Conservation (phyloP, 176 grass and related monocot species). For the sorghum (Sorghum bicolor) region DNA sequence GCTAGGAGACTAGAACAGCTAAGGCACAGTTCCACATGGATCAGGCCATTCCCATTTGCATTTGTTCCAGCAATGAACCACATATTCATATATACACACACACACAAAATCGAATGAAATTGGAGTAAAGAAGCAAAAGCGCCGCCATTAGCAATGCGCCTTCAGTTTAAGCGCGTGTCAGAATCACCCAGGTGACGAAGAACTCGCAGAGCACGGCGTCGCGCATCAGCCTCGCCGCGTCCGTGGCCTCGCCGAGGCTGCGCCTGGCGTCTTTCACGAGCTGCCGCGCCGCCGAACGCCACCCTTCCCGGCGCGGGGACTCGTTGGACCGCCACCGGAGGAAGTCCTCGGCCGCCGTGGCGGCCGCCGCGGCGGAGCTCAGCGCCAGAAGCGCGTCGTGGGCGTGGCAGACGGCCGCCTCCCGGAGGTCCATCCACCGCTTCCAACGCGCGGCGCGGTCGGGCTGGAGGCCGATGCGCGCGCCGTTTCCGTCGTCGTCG, state of each 20-base stretch:
- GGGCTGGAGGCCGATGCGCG: neutral
- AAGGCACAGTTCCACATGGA: too few species aligned
- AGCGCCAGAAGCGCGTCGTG: conserved; percentile 28
- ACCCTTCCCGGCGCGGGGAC: neutral
- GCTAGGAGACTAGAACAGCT: too few species aligned
- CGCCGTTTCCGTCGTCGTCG: neutral
- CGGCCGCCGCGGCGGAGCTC: conserved; percentile 18
- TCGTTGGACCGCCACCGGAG: neutral
- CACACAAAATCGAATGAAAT: neutral
- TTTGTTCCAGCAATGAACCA: neutral
- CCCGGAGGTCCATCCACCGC: conserved; percentile 2
- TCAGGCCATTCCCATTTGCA: neutral
- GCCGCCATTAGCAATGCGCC: neutral
- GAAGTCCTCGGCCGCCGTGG: conserved; percentile 24
- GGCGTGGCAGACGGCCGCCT: conserved; percentile 5
- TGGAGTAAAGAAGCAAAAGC: neutral
- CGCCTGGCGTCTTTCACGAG: conserved; percentile 23
- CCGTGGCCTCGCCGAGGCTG: conserved; percentile 24
- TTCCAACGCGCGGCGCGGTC: neutral
- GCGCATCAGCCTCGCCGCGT: conserved; percentile 25
- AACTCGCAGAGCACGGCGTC: conserved; percentile 28
- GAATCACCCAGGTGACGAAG: conserved; percentile 36
- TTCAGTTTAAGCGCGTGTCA: neutral
- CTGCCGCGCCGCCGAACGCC: neutral
- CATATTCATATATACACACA: neutral